These are phyloP conservation scores for Gillenia trifoliata DNA, from an alignment of 306 rosid species.

Conservation along the genomic window DNA sequence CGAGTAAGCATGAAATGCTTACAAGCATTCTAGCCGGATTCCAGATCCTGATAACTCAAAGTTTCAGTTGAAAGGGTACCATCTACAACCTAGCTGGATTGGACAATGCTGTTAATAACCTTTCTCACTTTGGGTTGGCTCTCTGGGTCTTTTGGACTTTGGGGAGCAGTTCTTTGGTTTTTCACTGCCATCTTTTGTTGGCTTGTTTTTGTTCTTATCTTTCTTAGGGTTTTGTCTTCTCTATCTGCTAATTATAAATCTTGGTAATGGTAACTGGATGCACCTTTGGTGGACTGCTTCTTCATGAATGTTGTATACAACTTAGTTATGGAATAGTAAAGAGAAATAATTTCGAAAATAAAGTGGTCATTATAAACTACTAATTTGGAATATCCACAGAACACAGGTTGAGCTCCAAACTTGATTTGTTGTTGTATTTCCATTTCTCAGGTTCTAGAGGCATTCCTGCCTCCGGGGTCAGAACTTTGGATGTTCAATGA, in stretches of 20 bases:
- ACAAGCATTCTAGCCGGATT: no score
- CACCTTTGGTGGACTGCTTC: neutral
- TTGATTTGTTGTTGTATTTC: slow-evolving; percentile 18
- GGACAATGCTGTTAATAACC: no score
- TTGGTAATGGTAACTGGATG: neutral
- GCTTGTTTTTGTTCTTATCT: no score
- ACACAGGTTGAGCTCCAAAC: neutral
- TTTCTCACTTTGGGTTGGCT: no score
- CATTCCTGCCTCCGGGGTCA: slow-evolving; percentile 83
- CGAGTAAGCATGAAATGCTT: no score
- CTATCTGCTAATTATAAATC: neutral
- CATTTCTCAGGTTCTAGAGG: slow-evolving; percentile 78
- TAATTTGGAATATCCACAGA: neutral
- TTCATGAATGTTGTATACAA: neutral
- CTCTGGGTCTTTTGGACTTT: no score
- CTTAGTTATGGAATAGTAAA: neutral
- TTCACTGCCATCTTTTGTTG: neutral
- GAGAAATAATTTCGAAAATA: neutral
- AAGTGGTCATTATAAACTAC: neutral
- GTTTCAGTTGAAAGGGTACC: neutral
- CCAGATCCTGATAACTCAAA: neutral
- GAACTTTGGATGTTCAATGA: slow-evolving; percentile 99
- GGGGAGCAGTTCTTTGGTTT: neutral
- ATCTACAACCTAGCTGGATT: neutral
- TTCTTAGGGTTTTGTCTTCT: neutral